phyloP scores from a whole-genome alignment of 2,329 filamentous ascomycete species.

The Hypoxylon sp. region DNA sequence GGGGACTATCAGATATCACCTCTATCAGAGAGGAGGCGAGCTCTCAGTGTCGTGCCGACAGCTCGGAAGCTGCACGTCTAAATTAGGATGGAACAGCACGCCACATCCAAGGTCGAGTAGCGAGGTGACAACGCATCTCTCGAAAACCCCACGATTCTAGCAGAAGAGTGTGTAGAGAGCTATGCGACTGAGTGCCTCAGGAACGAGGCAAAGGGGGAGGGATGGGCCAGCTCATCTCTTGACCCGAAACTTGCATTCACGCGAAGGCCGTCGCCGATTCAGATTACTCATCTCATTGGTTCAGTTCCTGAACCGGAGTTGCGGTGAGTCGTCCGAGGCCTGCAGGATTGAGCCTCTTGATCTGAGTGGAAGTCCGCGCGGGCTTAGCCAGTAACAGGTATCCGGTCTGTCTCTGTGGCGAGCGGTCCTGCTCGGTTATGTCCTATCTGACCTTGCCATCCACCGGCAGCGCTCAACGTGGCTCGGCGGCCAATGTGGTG shows the following conservation, averaged over 20 bases:
- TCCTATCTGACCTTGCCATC: constrained; percentile 2
- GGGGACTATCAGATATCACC: constrained; percentile 2
- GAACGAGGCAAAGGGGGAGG: neutral
- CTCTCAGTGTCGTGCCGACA: constrained; percentile 8
- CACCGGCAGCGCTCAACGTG: neutral
- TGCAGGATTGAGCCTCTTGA: constrained; percentile 19
- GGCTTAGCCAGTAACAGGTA: constrained; percentile 1
- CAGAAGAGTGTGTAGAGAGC: neutral
- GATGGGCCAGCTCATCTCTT: constrained; percentile 3
- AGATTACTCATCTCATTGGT: constrained; percentile 20
- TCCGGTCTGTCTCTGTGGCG: constrained; percentile 6
- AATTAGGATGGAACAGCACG: constrained; percentile 22
- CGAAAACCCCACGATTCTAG: neutral
- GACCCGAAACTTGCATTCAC: constrained; percentile 29
- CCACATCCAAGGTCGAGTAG: constrained; percentile 20
- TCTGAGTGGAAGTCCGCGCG: constrained; percentile 12
- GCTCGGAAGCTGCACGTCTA: constrained; percentile 24
- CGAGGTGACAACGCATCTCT: constrained; percentile 13
- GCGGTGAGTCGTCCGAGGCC: constrained; percentile 28
- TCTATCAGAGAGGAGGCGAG: constrained; percentile 4
- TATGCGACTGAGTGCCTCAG: constrained; percentile 8
- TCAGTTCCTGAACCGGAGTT: constrained; percentile 15
- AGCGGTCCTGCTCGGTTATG: constrained; percentile 8
- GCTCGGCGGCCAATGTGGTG: neutral
- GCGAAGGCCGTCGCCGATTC: constrained; percentile 4